A percentile compares a stretch with the other conserved stretches of the same genome.
These are phyloP conservation scores for Fusarium sp. DNA, from an alignment of 2,329 filamentous ascomycete genomes.

Conservation along the genomic window DNA sequence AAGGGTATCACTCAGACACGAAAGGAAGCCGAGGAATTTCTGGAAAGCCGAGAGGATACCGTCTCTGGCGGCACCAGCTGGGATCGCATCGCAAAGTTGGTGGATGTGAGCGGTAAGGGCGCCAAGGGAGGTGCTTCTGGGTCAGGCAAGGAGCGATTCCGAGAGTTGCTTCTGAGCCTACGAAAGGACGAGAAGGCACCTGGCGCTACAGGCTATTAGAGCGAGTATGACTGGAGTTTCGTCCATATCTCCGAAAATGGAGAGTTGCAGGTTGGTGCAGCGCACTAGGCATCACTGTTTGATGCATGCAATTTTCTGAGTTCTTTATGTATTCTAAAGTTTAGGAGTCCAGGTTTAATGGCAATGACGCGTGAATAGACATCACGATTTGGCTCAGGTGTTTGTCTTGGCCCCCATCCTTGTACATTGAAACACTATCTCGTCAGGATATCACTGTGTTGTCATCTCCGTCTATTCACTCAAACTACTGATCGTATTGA, in stretches of 20 bases:
- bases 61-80: conserved; percentile 96
- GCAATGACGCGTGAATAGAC: conserved; percentile 50
- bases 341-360: conserved; percentile 51
- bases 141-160: conserved; percentile 95
- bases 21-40: conserved; percentile 93
- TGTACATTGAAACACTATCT: conserved; percentile 16
- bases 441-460: conserved; percentile 36
- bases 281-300: conserved; percentile 38
- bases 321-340: conserved; percentile 51
- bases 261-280: conserved; percentile 39
- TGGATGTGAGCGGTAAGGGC: conserved; percentile 97
- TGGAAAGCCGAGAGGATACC: conserved; percentile 90
- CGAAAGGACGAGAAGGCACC: conserved; percentile 93
- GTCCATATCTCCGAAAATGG: conserved; percentile 11
- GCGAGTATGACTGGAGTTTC: conserved; percentile 18
- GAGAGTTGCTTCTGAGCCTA: conserved; percentile 87
- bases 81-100: conserved; percentile 97
- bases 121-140: conserved; percentile 86
- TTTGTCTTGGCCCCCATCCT: conserved; percentile 1
- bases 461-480: conserved; percentile 47
- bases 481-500: conserved; percentile 43
- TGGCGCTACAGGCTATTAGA: conserved; percentile 73
- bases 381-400: conserved; percentile 32
- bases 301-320: conserved; percentile 44
- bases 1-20: conserved; percentile 90